These are phyloP conservation scores for Tolypocladium paradoxum DNA, from an alignment of 2,329 filamentous ascomycete genomes.

Conservation along the genomic window DNA sequence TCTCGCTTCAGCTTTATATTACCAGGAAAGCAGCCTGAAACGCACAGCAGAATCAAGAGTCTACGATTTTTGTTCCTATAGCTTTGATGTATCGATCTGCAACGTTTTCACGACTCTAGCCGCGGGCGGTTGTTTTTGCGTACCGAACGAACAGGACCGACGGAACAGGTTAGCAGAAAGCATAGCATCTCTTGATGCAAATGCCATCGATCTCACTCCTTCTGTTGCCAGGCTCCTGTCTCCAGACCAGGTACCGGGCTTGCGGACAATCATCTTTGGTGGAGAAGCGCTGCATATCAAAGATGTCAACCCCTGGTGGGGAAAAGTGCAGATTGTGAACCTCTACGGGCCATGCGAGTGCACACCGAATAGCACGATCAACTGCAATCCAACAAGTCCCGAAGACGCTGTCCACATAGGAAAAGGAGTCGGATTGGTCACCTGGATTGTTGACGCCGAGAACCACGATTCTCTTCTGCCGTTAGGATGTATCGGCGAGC, in stretches of 20 bases:
- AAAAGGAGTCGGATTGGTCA: slow-evolving; percentile 1
- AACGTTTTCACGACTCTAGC: slow-evolving; percentile 34
- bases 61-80: slow-evolving; percentile 33
- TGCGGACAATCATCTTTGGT: too few relatives aligned
- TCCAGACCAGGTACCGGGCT: too few relatives aligned
- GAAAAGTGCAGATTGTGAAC: too few relatives aligned
- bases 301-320: too few relatives aligned
- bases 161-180: slow-evolving; percentile 32
- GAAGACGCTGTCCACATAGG: too few relatives aligned
- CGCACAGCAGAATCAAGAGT: slow-evolving; percentile 9
- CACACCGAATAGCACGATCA: slow-evolving; percentile 5
- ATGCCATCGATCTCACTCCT: slow-evolving; percentile 35
- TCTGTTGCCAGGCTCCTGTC: slow-evolving; percentile 31
- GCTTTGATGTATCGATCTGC: slow-evolving; percentile 41
- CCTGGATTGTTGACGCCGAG: slow-evolving; percentile 18
- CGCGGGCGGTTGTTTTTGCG: slow-evolving; percentile 35
- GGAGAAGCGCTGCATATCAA: too few relatives aligned
- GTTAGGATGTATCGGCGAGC: slow-evolving; percentile 20
- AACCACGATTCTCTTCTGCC: slow-evolving; percentile 13
- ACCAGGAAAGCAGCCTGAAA: neutral
- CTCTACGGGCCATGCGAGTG: too few relatives aligned
- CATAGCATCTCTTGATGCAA: too few relatives aligned
- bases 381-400: too few relatives aligned
- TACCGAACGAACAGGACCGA: slow-evolving; percentile 40
- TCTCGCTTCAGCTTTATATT: neutral